Base-by-base conservation (phyloP, 352 stramenopile genomes). In the Pythium rishiriense region DNA sequence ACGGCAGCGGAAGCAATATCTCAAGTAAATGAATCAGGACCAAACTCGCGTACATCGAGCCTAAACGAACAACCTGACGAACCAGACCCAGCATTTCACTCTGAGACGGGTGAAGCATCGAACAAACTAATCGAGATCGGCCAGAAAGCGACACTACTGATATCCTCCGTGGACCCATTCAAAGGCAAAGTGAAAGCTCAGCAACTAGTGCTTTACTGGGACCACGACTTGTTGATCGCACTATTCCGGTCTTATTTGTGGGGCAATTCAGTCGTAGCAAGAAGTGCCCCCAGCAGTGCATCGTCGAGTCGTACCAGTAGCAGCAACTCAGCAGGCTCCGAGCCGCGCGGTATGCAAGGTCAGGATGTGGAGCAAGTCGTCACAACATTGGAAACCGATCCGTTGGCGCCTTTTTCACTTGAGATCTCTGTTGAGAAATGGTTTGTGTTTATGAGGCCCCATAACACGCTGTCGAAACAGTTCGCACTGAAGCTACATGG, bases 151-250 rank as follows among this genome's bases (percentile, higher is more conserved):
- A 85, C 72, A 8, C 65, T 92, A 6, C 35, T 85, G 33, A 59
- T 88, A 12, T 82, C 78, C 1, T 87, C 72, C 25, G 63, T 79
- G 11, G 58, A 78, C 19, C 83, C 83, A 46, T 78, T 90, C 25
- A 77, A 83, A 26, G 74, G 59, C 4, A 81, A 80, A 58, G 49
- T 91, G 9, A 76, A 74, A 19, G 54, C 76, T 3, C 68, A 88
- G 33, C 81, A 84, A 64, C 69, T 79, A 7, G 72, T 74, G 1
- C 3, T 91, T 5, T 92, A 91, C 49, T 92, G 83, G 83, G 81
- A 92, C 48, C 80, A 91, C 33, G 78, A 88, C 14, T 62, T 91
- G 24, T 52, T 92, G 9, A 80, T 83, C 43, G 74, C 76, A 4
- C 58, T 92, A 19, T 78, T 89, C 54, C 72, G 65, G 3, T 88